Evolutionary conservation across 257 asterid genomes (phyloP).

Genomic region (Echium plantagineum): DNA sequence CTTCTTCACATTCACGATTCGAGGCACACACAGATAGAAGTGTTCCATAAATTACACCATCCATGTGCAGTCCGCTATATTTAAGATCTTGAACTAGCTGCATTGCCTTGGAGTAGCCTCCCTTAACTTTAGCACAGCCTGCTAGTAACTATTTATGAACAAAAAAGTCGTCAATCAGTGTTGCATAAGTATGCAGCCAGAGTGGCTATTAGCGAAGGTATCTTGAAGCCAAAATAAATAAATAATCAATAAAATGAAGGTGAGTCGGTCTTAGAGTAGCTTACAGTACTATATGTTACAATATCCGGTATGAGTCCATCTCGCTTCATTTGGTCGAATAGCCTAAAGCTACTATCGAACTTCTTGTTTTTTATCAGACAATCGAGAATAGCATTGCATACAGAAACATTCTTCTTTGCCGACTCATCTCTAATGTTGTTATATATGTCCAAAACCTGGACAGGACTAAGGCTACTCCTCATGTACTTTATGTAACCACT

Average conservation of each 20-base stretch:
- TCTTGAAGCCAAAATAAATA: not conserved
- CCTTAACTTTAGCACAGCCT: constrained; percentile 72
- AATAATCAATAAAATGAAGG: constrained; percentile 4
- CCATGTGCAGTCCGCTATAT: constrained; percentile 62
- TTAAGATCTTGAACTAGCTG: constrained; percentile 74
- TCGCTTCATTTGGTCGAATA: constrained; percentile 76
- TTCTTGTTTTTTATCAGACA: constrained; percentile 66
- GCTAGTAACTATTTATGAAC: constrained; percentile 53
- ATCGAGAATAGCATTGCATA: constrained; percentile 73
- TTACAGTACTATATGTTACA: constrained; percentile 87
- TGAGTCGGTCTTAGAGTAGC: constrained; percentile 21
- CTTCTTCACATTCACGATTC: constrained; percentile 60
- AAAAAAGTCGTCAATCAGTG: constrained; percentile 1
- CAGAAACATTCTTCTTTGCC: constrained; percentile 55
- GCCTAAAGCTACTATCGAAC: constrained; percentile 60
- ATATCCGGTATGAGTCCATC: constrained; percentile 81
- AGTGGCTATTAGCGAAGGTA: not conserved
- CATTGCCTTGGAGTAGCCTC: constrained; percentile 66
- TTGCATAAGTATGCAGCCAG: not conserved
- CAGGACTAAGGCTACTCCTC: constrained; percentile 54
- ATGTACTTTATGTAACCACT: constrained; percentile 72
- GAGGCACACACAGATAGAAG: constrained; percentile 92
- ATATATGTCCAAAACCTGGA: constrained; percentile 60
- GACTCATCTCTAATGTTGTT: constrained; percentile 53
- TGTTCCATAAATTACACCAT: constrained; percentile 67